Conservation (phyloP, 75 land plant genomes). For the Pinus tabuliformis region DNA sequence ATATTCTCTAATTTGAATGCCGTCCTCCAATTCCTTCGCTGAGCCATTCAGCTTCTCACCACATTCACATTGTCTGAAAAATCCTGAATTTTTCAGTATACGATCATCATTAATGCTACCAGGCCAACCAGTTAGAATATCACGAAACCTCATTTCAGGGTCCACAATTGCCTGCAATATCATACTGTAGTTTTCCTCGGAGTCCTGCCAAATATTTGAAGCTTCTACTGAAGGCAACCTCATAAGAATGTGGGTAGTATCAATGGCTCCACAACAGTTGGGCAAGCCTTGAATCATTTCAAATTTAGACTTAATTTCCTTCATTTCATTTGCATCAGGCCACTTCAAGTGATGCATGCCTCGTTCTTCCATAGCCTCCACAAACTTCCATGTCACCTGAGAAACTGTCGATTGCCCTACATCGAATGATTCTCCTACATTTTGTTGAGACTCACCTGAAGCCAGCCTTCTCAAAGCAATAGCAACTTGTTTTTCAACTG, state of each 20-base stretch:
- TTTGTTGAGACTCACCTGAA: conserved; percentile 84
- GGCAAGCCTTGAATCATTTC: conserved; percentile 60
- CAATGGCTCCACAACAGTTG: conserved; percentile 93
- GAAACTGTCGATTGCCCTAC: conserved; percentile 94
- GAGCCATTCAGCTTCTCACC: conserved; percentile 71
- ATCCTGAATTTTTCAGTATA: conserved; percentile 60
- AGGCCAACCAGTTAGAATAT: conserved; percentile 89
- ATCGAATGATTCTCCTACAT: conserved; percentile 78
- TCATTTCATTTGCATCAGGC: conserved; percentile 58
- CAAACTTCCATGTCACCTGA: conserved; percentile 87
- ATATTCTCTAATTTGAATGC: conserved; percentile 58
- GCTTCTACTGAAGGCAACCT: conserved; percentile 80
- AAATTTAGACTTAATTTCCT: conserved; percentile 53
- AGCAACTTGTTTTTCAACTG: conserved; percentile 93
- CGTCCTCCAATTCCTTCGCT: conserved; percentile 23
- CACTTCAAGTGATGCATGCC: conserved; percentile 83
- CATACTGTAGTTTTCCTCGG: conserved; percentile 84
- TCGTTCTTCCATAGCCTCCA: conserved; percentile 81
- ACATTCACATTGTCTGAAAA: conserved; percentile 67
- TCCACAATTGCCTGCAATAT: conserved; percentile 81
- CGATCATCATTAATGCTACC: conserved; percentile 71
- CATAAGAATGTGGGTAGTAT: conserved; percentile 88
- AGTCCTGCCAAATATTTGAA: conserved; percentile 85
- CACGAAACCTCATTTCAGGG: conserved; percentile 73
- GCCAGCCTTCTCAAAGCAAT: conserved; percentile 84